phyloP scores from a whole-genome alignment of 2,329 filamentous ascomycete genomes.

The Coleophoma eucalyptorum region DNA sequence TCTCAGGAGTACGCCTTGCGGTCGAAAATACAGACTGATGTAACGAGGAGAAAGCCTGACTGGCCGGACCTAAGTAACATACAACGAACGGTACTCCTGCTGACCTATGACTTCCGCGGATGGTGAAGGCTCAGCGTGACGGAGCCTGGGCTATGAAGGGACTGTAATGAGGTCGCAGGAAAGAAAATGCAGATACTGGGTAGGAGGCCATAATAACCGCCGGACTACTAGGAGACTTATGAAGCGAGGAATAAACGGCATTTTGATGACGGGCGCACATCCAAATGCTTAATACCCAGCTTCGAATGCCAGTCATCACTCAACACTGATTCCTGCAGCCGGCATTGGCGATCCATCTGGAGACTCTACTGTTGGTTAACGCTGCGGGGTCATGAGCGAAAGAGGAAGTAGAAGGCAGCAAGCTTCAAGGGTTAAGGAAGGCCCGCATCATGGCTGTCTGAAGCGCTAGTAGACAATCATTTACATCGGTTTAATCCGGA shows the following conservation, averaged over 20 bases:
- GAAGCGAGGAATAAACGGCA: background rate
- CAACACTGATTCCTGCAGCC: background rate
- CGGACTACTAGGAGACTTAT: background rate
- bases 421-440: background rate
- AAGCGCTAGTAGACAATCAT: no score
- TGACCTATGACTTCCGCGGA: conserved; percentile 16
- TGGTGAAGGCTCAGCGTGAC: conserved; percentile 15
- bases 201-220: background rate
- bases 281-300: background rate
- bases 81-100: no score
- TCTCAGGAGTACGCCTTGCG: conserved; percentile 10
- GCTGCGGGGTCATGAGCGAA: conserved; percentile 5
- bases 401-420: background rate
- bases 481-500: no score
- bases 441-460: no score
- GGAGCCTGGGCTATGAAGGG: conserved; percentile 12
- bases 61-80: conserved; percentile 7
- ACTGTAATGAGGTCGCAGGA: conserved; percentile 15
- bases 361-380: conserved; percentile 1
- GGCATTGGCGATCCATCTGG: background rate
- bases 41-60: conserved; percentile 12
- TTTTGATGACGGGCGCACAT: background rate
- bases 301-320: background rate
- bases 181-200: conserved; percentile 2
- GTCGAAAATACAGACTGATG: conserved; percentile 1